Evolutionary conservation across 2,329 filamentous ascomycete species (phyloP), one percentile per base, ranked within the genome.

Genomic region (Laburnicola sp.): DNA sequence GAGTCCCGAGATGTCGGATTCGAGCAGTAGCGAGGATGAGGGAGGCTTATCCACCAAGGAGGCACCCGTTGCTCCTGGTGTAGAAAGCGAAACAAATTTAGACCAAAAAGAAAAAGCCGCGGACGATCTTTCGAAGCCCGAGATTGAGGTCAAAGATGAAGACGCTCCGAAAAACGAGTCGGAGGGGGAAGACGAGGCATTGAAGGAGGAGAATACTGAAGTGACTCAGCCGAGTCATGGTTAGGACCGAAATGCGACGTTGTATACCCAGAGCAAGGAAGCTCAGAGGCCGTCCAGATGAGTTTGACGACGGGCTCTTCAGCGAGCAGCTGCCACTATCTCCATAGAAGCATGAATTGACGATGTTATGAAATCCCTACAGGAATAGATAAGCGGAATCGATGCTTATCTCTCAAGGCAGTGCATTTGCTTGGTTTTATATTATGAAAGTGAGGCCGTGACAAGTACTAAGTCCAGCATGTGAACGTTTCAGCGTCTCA

Each of bases 1-100:
- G 26, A 75, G 72, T 37, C 72, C 72, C 1, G 66, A 70, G 8
- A 59, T 71, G 10, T 73, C 69, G 41, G 69, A 71, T 32, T 59
- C 59, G 4, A 66, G 64, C 43, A 73, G 68, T 44, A 71, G 70
- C 31, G 65, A 65, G 6, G 65, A 67, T 11, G 69, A 69, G 23
- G 66, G 66, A 10, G 67, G 62, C 10, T 56, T 66, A 10, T 37
- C 58, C 0, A 64, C 56, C 2, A 38, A 32, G 4, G 40, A 50
- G 25, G 7, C 25, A 23, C 23, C 21, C 1, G 25, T 23, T 10
- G 26, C 32, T n/a, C n/a, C 31, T 3, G 34, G 32, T 37, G n/a
- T 30, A 26, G 43, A 31, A 1, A n/a, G 23, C 16, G 31, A 30
- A 8, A 8, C 25, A 4, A 22, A 26, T 8, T 7, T 10, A 36